Base-by-base conservation (phyloP, 805 yeast genomes). In the Brettanomyces bruxellensis region DNA sequence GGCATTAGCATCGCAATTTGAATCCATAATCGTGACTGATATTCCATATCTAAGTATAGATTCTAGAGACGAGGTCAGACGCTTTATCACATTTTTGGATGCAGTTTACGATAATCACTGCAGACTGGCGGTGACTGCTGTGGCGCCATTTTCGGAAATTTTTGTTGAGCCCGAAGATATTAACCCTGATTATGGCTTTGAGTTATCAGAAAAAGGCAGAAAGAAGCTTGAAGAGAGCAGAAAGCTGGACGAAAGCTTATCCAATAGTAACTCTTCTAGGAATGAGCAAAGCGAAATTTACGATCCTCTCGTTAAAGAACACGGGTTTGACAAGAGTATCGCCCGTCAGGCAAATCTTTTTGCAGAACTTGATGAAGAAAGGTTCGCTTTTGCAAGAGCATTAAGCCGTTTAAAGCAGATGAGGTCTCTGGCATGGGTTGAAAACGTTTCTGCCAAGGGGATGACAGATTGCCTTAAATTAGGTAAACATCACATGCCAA, bases 331-430 rank as follows among this genome's bases (percentile, higher is more conserved):
- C 53, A 75, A 79, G 49, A 79, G 79, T 51, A 70, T 84, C 48
- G 90, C 87, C 9, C 75, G 78, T 54, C 78, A 79, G 58, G 85
- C 89, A 1, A 60, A 79, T 54, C 76, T 86, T 76, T 91, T 93
- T 68, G 86, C 86, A 43, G 58, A 52, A 5, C 75, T 93, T 38
- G 98, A 89, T 64, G 99, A 91, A 64, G 99, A 91, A 67, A 78
- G 83, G 62, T 93, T 91, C 69, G 99, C 99, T 22, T 91, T 91
- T 71, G 96, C 96, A 0, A 76, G 99, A 60, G 97, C 98, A 0
- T 70, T 91, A 48, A 83, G 93, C 55, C 79, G 99, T 61, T 71
- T 93, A 53, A 76, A 90, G 39, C 98, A 91, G 55, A 91, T 91
- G 97, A 83, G 95, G 53, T 84, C 95, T 4, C 82, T 81, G 25